Base-by-base conservation (phyloP, 2,329 filamentous ascomycete genomes). In the Ophiocordyceps camponoti-floridani region DNA sequence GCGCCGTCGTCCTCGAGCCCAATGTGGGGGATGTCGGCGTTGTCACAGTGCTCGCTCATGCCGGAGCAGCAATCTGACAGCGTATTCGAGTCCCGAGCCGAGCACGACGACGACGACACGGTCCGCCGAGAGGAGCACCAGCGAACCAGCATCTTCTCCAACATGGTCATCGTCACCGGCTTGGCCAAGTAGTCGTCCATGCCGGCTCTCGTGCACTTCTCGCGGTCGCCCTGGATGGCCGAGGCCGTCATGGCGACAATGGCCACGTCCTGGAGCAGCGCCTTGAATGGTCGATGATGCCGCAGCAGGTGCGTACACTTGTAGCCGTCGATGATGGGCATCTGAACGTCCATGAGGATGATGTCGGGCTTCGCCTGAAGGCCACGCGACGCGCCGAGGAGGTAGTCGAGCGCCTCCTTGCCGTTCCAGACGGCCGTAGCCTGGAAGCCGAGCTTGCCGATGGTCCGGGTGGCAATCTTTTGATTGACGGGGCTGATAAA, bases 201-300 rank as follows among this genome's bases (percentile, higher is more conserved):
- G 40, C 89, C 89, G 1, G 86, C 85, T 43, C 86, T 84, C n/a
- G 95, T 67, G 53, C 89, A 95, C 63, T 94, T 95, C 59, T 96
- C 89, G 42, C 88, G 73, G 58, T 96, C 89, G 16, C 89, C 89
- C 58, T 91, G 84, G 48, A 96, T 96, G 3, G 89, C 89, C 26
- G 82, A 88, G 1, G 89, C 89, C 1, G 89, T 96, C 89, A 96
- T 95, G 45, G 89, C 89, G 53, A 96, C 94, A 43, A 96, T 84
- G n/a, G 95, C 68, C 1, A 93, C 77, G 50, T 84, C 79, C 44
- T 84, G 73, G 12, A 96, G 85, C 8, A 75, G 73, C 33, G 86
- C 80, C 47, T 86, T 74, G 0, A 75, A 60, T 58, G 1, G 50
- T 50, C n/a, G 33, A 16, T 95, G 87, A 52, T 77, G 76, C 11